Evolutionary conservation across 73 alveolate species (phyloP).

Genomic region (Paramecium primaurelia): DNA sequence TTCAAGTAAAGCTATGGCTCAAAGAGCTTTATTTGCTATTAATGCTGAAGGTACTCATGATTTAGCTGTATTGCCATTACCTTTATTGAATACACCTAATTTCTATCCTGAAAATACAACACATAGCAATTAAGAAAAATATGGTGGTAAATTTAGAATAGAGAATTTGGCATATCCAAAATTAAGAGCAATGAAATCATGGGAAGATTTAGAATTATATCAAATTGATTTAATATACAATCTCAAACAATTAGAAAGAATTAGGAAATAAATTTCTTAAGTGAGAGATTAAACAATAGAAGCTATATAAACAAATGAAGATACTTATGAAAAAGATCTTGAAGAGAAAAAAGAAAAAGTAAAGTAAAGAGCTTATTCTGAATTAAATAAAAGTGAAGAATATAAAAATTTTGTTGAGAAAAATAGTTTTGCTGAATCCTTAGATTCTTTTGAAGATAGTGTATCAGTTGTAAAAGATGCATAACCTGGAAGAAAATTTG

Average conservation of each 20-base stretch:
- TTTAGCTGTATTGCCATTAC: neutral
- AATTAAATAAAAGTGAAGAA: neutral
- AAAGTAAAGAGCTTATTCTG: neutral
- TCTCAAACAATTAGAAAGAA: constrained; percentile 1
- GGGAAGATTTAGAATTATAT: constrained; percentile 35
- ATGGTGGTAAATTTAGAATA: constrained; percentile 43
- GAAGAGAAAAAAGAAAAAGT: constrained; percentile 2
- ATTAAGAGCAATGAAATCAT: constrained; percentile 29
- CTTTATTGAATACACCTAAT: neutral
- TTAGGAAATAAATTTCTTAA: neutral
- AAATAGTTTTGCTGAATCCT: neutral
- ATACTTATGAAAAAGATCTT: neutral
- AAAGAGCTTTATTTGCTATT: constrained; percentile 37
- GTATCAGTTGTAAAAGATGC: neutral
- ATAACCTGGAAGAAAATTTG: neutral
- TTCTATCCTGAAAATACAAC: neutral
- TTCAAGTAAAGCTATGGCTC: constrained; percentile 40
- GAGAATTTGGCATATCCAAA: neutral
- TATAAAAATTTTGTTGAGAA: constrained; percentile 2
- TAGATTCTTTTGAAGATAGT: neutral
- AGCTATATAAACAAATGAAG: neutral
- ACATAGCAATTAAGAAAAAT: neutral
- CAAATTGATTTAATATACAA: constrained; percentile 18
- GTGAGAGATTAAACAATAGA: neutral
- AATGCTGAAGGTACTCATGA: neutral